Evolutionary conservation across 495 filamentous ascomycete genomes (phyloP), one percentile per base, ranked within the genome.

Genomic region (Amniculicola lignicola): DNA sequence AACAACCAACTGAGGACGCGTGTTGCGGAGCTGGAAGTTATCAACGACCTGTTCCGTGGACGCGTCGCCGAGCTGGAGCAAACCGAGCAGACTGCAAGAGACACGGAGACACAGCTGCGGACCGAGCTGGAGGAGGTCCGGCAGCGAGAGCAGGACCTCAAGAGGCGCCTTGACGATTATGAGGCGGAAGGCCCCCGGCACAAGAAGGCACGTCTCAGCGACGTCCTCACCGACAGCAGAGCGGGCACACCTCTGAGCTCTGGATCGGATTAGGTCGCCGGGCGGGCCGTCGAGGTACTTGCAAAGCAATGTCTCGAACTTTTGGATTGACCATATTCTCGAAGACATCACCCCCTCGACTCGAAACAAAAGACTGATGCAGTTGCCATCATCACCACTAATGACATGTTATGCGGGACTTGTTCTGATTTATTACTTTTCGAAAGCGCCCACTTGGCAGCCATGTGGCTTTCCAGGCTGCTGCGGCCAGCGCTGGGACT

Each of bases 11-110:
- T 96, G 29, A 93, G 90, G 74, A 96, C 90, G 4, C 84, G 91
- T 22, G 90, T 96, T 41, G 88, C 80, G 62, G 93, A 99, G 69
- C 77, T 99, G 18, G 93, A 99, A 67, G 81, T 99, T 42, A 94
- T 99, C 69, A 95, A 96, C 62, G 89, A 90, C 61, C 78, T 98
- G 22, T 97, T 94, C 75, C 79, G 88, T 25, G 87, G 87, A n/a
- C 83, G 91, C 21, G 86, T 97, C 35, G 79, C 79, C 15, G 89
- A 97, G 66, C 79, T 96, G 1, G 92, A 98, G 57, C 79, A 85
- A 56, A 86, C 85, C 59, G 87, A 92, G 65, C 75, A 76, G 44
- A 80, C 82, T 42, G 80, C 82, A 37, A 75, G 84, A 61, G 72
- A 82, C 59, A 69, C 72, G 39, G 85, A 89, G 62, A 72, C 71